Evolutionary conservation across 164 flowering plant genomes (phyloP).

Genomic region (Litsea cubeba): DNA sequence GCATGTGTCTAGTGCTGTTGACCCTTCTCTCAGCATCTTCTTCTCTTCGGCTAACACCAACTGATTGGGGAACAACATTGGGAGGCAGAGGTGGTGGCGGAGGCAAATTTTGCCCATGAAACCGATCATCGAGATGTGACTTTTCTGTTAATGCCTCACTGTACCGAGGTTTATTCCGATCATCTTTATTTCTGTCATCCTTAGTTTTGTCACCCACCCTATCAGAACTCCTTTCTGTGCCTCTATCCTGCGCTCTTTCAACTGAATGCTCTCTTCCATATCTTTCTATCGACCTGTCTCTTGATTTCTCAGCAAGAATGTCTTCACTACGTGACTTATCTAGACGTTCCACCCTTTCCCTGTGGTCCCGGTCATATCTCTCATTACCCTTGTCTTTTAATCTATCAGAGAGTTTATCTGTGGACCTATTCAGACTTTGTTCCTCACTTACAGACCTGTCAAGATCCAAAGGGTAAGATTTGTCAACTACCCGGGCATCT

Average conservation of each 20-base stretch:
- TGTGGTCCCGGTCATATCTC: constrained; percentile 71
- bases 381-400: constrained; percentile 71
- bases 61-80: constrained; percentile 75
- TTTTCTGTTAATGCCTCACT: constrained; percentile 55
- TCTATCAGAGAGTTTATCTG: constrained; percentile 55
- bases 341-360: constrained; percentile 61
- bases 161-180: constrained; percentile 50
- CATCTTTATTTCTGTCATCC: constrained; percentile 74
- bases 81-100: constrained; percentile 96
- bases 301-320: constrained; percentile 39
- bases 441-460: constrained; percentile 58
- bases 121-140: constrained; percentile 66
- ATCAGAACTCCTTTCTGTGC: constrained; percentile 52
- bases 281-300: constrained; percentile 85
- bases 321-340: constrained; percentile 73
- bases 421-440: constrained; percentile 31
- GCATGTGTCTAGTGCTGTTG: constrained; percentile 61
- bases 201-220: constrained; percentile 46
- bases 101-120: constrained; percentile 86
- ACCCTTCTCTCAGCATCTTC: constrained; percentile 84
- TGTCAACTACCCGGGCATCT: constrained; percentile 41
- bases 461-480: constrained; percentile 32
- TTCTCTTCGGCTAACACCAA: constrained; percentile 62
- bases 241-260: constrained; percentile 63
- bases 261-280: constrained; percentile 80